Base-by-base conservation (phyloP, 257 asterid genomes). In the Nicotiana otophora region DNA sequence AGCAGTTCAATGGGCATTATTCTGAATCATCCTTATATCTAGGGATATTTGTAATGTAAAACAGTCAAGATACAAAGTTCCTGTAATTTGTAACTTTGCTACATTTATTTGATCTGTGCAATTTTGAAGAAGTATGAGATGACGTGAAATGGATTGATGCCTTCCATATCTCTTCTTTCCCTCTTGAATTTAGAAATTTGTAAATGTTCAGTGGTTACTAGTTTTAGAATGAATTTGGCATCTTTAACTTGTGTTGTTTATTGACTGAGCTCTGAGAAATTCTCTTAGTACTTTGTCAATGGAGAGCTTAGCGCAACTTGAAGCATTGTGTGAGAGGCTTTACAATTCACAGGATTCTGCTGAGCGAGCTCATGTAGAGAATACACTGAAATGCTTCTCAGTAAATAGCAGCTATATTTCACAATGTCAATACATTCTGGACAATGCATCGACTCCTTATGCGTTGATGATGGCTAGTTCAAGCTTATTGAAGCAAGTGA, bases 391-490 rank as follows among this genome's bases (percentile, higher is more conserved):
- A 91, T 94, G 98, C 92, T 96, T 96, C 89, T 96, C 99, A 23
- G 91, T 92, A 77, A 94, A 94, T 86, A 89, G 90, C 84, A 98
- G 92, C 84, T 96, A 96, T 87, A 96, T 96, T 86, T 91, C 99
- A 7, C 99, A 96, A 87, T 96, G 99, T 87, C 99, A 96, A 89
- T 96, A 89, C 88, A 96, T 96, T 83, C 90, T 96, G 96, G 99
- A 96, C 92, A 92, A 94, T 85, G 98, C 99, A 77, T 90, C 91
- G 87, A 93, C 99, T 83, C 99, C 99, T 79, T 96, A 96, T 79
- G 98, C 99, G 10, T 84, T 96, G 95, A 94, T 96, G 98, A 91
- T 96, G 95, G 99, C 99, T 77, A 96, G 99, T 89, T 94, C 99
- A 82, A 94, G 99, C 94, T 91, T 96, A 94, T 91, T 94, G 95